A percentile compares a stretch with the other conserved stretches of the same genome.
These are phyloP conservation scores for Pleurotus giganteus DNA, from an alignment of 768 basidiomycete genomes.

Conservation along the genomic window DNA sequence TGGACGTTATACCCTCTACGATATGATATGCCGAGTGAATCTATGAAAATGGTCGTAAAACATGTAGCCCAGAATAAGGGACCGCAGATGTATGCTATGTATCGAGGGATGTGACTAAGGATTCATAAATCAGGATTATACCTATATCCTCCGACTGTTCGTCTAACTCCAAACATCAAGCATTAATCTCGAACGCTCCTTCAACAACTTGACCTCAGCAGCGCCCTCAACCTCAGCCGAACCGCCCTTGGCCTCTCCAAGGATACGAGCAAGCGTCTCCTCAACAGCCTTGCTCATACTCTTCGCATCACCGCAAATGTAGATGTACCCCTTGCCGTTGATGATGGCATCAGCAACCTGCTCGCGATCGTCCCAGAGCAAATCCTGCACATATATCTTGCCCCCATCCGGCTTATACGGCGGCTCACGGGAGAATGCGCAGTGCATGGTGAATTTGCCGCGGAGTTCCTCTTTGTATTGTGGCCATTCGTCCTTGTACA, in stretches of 20 bases:
- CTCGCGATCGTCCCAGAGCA: conserved; percentile 85
- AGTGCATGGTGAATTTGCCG: conserved; percentile 88
- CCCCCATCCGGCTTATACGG: conserved; percentile 86
- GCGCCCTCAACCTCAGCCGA: conserved; percentile 82
- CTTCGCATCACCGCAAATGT: conserved; percentile 97
- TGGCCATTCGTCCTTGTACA: conserved; percentile 96
- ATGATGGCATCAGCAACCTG: conserved; percentile 86
- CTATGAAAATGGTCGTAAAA: not conserved
- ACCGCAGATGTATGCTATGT: not conserved
- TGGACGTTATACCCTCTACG: too few relatives aligned
- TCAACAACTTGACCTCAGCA: conserved; percentile 91
- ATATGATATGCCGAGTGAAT: too few relatives aligned
- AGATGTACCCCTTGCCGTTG: conserved; percentile 94
- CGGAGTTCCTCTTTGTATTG: conserved; percentile 81
- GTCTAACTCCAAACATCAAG: conserved; percentile 86
- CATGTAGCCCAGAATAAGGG: not conserved
- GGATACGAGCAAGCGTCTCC: conserved; percentile 75
- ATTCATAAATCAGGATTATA: conserved; percentile 11
- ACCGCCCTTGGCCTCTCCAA: conserved; percentile 95
- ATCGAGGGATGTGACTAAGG: conserved; percentile 13
- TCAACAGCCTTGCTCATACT: conserved; percentile 96
- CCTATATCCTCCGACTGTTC: conserved; percentile 9
- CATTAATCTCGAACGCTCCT: conserved; percentile 88
- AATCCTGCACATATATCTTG: conserved; percentile 99
- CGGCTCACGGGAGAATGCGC: conserved; percentile 86